Conservation (phyloP, 192 early-diverging fungal species). For the Funneliformis geosporum region DNA sequence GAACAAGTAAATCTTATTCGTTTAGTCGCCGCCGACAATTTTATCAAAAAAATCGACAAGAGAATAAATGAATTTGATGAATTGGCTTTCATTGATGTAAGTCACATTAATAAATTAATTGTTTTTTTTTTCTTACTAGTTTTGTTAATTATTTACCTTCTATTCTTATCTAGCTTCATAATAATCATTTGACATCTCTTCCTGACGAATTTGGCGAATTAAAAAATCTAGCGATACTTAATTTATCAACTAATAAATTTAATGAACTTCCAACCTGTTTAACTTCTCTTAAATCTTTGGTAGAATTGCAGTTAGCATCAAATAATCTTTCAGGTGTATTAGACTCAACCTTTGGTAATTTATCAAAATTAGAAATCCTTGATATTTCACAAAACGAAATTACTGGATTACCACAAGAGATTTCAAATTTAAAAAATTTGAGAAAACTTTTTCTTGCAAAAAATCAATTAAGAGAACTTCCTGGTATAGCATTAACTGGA, state of each 20-base stretch:
- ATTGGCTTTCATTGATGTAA: constrained; percentile 51
- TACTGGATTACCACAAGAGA: constrained; percentile 42
- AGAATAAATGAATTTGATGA: constrained; percentile 56
- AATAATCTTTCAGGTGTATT: constrained; percentile 43
- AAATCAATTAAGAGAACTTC: constrained; percentile 43
- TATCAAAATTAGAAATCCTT: constrained; percentile 41
- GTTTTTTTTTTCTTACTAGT: neutral
- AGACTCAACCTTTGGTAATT: constrained; percentile 37
- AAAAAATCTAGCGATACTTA: constrained; percentile 39
- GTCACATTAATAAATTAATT: neutral
- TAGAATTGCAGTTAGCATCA: constrained; percentile 42
- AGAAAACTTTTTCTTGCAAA: constrained; percentile 46
- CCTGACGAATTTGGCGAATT: constrained; percentile 44
- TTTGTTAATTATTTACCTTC: neutral
- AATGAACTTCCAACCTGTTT: constrained; percentile 43
- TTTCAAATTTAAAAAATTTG: constrained; percentile 38
- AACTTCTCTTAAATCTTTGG: constrained; percentile 34
- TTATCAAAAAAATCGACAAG: constrained; percentile 45
- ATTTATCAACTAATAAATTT: constrained; percentile 50
- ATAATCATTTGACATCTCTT: constrained; percentile 46
- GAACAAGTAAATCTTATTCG: constrained; percentile 54
- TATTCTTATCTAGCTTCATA: constrained; percentile 43
- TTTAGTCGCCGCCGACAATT: constrained; percentile 55
- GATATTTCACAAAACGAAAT: constrained; percentile 46
- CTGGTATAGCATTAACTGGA: constrained; percentile 37